Conservation (phyloP, 164 flowering plant species). For the Hamamelis virginiana region DNA sequence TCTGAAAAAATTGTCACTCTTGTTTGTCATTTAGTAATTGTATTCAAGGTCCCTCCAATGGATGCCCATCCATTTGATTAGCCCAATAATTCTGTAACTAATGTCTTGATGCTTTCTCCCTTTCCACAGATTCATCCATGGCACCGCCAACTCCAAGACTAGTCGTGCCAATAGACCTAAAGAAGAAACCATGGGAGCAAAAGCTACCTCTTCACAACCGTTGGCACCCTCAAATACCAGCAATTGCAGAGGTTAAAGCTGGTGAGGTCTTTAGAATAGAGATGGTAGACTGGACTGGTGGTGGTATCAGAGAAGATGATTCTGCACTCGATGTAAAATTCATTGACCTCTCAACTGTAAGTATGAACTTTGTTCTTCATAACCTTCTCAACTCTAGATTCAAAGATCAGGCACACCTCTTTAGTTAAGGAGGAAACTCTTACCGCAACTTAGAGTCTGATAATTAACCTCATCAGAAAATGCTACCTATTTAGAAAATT, state of each 20-base stretch:
- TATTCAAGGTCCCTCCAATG: background rate
- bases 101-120: background rate
- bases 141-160: conserved; percentile 72
- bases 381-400: no score
- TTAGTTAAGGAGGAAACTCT: no score
- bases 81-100: background rate
- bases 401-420: no score
- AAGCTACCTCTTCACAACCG: conserved; percentile 78
- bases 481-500: background rate
- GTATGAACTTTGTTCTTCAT: conserved; percentile 17
- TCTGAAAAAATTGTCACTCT: conserved; percentile 1
- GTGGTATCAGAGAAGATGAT: conserved; percentile 49
- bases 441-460: background rate
- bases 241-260: conserved; percentile 59
- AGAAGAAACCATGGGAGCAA: conserved; percentile 81
- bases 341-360: conserved; percentile 72
- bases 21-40: conserved; percentile 14
- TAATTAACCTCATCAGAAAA: background rate
- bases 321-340: conserved; percentile 63
- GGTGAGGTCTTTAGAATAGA: conserved; percentile 70
- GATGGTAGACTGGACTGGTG: conserved; percentile 90
- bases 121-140: conserved; percentile 36
- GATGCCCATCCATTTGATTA: conserved; percentile 11
- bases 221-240: conserved; percentile 85
- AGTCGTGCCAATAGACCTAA: conserved; percentile 63